Base-by-base conservation (phyloP, 495 filamentous ascomycete species). In the Trichoderma orchidacearum region DNA sequence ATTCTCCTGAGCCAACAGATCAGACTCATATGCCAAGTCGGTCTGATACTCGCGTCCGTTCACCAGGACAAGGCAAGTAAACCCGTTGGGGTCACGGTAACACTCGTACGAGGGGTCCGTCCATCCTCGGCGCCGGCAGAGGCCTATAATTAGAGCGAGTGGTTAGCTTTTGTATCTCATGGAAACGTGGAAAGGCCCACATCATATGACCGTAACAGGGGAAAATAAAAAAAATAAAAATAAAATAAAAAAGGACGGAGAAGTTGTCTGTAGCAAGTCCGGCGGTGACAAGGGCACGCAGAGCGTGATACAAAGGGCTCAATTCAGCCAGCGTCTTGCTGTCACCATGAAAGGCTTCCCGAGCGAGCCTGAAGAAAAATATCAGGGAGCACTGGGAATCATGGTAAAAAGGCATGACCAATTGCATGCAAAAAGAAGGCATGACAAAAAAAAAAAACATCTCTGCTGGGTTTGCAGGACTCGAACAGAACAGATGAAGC, bases 31-130 rank as follows among this genome's bases (percentile, higher is more conserved):
- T 62, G 83, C 78, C n/a, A 81, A 77, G 67, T 96, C 90, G 35
- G 90, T 94, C 67, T 90, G 85, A 78, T 97, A 98, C 72, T 96
- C 89, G 66, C 93, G 85, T 64, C 92, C 91, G 72, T 98, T 96
- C 69, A 98, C 93, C 63, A 91, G 81, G 30, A 95, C 93, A 25
- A 86, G 85, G 81, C 93, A 98, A 32, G 82, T 85, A 72, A 84
- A 95, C 59, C 93, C 93, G 63, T 75, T 77, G 56, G 76, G 69
- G 58, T 80, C 78, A 57, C 75, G 75, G 78, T 86, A 91, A 64
- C 82, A 81, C 74, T 93, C 86, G 78, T 94, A 98, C 65, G 81
- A 77, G 61, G 93, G 93, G 68, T 96, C 89, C 62, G 84, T 84
- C 93, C 93, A 98, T 70, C 86, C 86, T 70, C 93, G 91, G 65